Evolutionary conservation across 1,284 basidiomycete species (phyloP).

Genomic region (Pascua sp.): DNA sequence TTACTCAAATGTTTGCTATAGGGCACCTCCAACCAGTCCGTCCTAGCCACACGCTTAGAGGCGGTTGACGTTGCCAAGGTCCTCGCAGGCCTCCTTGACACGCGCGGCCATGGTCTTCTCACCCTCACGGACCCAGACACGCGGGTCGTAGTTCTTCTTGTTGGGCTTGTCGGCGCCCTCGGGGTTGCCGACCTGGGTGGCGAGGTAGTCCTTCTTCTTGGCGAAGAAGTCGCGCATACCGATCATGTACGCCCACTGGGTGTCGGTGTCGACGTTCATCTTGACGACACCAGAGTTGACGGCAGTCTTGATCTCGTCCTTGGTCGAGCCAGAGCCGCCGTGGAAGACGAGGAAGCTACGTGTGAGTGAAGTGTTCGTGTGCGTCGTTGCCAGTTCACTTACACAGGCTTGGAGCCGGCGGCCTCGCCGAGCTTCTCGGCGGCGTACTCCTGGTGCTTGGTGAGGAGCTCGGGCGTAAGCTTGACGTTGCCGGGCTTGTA

Average conservation of each 20-base stretch:
- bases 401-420: slow-evolving; percentile 63
- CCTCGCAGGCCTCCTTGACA: slow-evolving; percentile 85
- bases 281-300: slow-evolving; percentile 92
- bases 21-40: too few relatives aligned
- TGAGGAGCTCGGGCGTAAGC: slow-evolving; percentile 86
- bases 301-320: slow-evolving; percentile 92
- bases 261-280: slow-evolving; percentile 91
- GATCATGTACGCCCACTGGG: slow-evolving; percentile 67
- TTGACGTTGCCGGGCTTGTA: slow-evolving; percentile 94
- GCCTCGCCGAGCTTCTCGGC: slow-evolving; percentile 66
- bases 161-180: slow-evolving; percentile 92
- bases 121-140: slow-evolving; percentile 97
- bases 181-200: slow-evolving; percentile 87
- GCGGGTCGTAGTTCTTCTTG: slow-evolving; percentile 94
- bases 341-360: slow-evolving; percentile 97
- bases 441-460: slow-evolving; percentile 84
- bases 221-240: slow-evolving; percentile 87
- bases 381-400: slow-evolving; percentile 48
- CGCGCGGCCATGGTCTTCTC: slow-evolving; percentile 89
- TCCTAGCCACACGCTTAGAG: slow-evolving; percentile 19
- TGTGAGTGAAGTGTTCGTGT: slow-evolving; percentile 13
- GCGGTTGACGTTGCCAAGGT: slow-evolving; percentile 72
- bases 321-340: slow-evolving; percentile 95
- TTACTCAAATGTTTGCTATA: too few relatives aligned
- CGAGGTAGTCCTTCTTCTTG: slow-evolving; percentile 79